Base-by-base conservation (phyloP, 2,329 filamentous ascomycete species). In the Ciborinia camelliae region DNA sequence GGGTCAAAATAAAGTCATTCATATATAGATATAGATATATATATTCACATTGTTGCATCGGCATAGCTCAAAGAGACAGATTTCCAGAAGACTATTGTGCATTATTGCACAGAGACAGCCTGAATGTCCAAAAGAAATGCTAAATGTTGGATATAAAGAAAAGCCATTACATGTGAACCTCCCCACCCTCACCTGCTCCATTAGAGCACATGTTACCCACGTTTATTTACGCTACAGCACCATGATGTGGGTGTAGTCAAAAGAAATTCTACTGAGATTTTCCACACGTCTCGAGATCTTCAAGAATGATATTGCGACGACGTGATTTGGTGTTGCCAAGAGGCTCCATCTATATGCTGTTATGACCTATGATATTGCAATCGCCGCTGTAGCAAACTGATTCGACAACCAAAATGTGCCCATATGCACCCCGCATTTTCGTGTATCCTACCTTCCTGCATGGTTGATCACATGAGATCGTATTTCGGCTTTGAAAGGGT, bases 361-460 rank as follows among this genome's bases (percentile, higher is more conserved):
- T 52, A 35, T 52, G 30, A n/a, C 28, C 15, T 35, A 14, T 32
- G 18, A 20, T 35, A 9, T 52, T 35, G 32, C 48, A 12, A 35
- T 23, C 23, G 8, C 37, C 12, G 18, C 9, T 15, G 41, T 9
- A 7, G 37, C 6, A 20, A 15, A 9, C 26, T 45, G 23, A 62
- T 53, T 52, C 48, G 35, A 53, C 26, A 62, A 45, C 26, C 26
- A 52, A 50, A 18, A 37, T 2, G 35, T 26, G 35, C 26, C 59
- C 37, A 35, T 39, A 62, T 62, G 59, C 28, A 62, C 48, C 59
- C 59, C 59, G 59, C 59, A 35, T 43, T 52, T 53, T 62, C 48
- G 26, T 51, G 45, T 28, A 43, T 23, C 10, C 48, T 32, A 32
- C 26, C 10, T 20, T 26, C 15, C 18, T 35, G 35, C 35, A 52